Evolutionary conservation across 768 basidiomycete genomes (phyloP), one percentile per base, ranked within the genome.

Genomic region (Pleurotus tuber-regium): DNA sequence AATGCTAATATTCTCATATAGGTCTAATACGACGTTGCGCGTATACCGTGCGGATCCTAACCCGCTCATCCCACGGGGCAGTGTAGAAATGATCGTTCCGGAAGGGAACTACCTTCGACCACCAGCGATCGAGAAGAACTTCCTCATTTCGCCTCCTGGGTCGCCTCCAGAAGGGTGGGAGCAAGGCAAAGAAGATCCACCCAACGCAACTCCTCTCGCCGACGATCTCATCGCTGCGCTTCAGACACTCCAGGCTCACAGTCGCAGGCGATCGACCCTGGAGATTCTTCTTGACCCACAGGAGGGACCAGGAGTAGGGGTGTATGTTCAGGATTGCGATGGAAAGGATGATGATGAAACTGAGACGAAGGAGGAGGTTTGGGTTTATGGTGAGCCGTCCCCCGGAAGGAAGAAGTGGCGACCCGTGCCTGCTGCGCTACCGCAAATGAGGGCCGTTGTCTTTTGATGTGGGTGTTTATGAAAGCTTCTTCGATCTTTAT

Each of bases 121-220:
- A 0, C 96, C 96, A 0, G 70, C 78, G 0, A 58, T 84, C 31
- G 89, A 94, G 59, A 92, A 92, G 70, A 98, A 98, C 70, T 98
- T 98, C 70, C 78, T 99, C 41, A 95, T 99, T 56, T 98, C 97
- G 0, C 97, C 97, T 0, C 97, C 97, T 3, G 97, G 97, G 4
- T 96, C 94, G 0, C 97, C 97, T 0, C 97, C 97, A 0, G 85
- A 95, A 1, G 97, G 95, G 2, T 99, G 97, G 97, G 93, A 97
- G 62, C 92, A 80, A 21, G 80, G 93, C 51, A 74, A 74, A 43
- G 96, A 98, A 68, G 93, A 95, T 5, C 91, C 92, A 14, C 96
- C 96, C 0, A 98, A 98, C 62, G 64, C 72, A 2, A 70, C 79
- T 2, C 87, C 93, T 4, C 79, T 97, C 21, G 96, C 95, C 0